Conservation (phyloP, 2,329 filamentous ascomycete genomes). For the Cyclaneusma minus region DNA sequence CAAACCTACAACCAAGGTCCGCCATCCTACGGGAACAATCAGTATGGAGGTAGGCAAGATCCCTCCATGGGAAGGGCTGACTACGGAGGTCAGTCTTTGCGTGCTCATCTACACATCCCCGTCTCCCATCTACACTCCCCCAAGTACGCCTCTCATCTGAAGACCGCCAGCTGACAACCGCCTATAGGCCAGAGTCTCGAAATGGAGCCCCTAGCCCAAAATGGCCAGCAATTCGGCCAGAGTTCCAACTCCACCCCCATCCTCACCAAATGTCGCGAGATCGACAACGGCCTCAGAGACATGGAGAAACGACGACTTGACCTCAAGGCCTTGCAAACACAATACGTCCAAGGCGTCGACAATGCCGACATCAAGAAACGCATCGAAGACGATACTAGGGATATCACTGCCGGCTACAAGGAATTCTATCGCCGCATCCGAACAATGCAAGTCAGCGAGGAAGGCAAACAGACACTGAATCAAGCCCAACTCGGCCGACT, state of each 20-base stretch:
- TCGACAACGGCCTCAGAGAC: slow-evolving; percentile 61
- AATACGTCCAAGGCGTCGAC: too few relatives aligned
- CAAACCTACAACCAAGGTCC: slow-evolving; percentile 5
- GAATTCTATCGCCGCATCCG: slow-evolving; percentile 66
- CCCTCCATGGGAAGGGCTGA: slow-evolving; percentile 21
- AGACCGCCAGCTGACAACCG: slow-evolving; percentile 2
- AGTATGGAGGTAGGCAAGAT: slow-evolving; percentile 27
- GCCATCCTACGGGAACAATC: slow-evolving; percentile 9
- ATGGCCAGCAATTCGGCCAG: slow-evolving; percentile 28
- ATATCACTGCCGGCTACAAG: slow-evolving; percentile 75
- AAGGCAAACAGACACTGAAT: slow-evolving; percentile 59
- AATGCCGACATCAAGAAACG: too few relatives aligned
- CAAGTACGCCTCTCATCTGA: slow-evolving; percentile 2
- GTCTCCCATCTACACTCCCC: too few relatives aligned
- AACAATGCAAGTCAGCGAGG: slow-evolving; percentile 66
- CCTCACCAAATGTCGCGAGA: slow-evolving; percentile 69
- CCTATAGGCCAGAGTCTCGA: slow-evolving; percentile 34
- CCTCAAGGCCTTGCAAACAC: slow-evolving; percentile 57
- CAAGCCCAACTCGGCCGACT: slow-evolving; percentile 67
- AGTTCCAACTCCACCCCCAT: slow-evolving; percentile 52
- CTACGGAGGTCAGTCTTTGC: slow-evolving; percentile 22
- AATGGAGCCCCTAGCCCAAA: slow-evolving; percentile 49
- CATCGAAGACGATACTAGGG: slow-evolving; percentile 54
- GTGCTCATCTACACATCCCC: too few relatives aligned
- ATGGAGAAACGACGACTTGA: slow-evolving; percentile 59